Evolutionary conservation across 208 protist species (phyloP).

Genomic region (Leishmania braziliensis): DNA sequence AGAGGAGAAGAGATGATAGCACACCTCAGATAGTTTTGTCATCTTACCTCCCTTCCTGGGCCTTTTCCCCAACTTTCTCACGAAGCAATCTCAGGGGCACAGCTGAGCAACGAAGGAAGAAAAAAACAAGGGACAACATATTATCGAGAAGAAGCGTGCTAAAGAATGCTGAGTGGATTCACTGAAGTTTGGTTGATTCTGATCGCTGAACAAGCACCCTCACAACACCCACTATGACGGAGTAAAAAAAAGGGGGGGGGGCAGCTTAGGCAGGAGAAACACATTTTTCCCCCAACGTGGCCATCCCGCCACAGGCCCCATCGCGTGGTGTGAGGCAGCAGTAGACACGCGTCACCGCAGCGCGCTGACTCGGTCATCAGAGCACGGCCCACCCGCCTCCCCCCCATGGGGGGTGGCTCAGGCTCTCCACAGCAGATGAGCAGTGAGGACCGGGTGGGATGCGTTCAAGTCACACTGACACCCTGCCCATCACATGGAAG

Average conservation of each 20-base stretch:
- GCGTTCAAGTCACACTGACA: neutral
- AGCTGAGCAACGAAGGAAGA: neutral
- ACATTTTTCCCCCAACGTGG: neutral
- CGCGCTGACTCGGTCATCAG: neutral
- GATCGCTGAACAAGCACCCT: neutral
- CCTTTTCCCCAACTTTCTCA: neutral
- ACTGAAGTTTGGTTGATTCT: neutral
- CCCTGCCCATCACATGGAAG: neutral
- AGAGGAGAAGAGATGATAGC: neutral
- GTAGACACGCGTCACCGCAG: neutral
- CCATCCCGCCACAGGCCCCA: neutral
- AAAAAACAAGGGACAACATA: neutral
- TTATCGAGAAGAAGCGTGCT: neutral
- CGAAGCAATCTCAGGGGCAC: neutral
- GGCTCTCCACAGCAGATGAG: neutral
- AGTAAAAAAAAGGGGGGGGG: neutral
- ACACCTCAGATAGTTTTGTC: neutral
- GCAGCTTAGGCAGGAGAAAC: neutral
- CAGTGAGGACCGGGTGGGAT: neutral
- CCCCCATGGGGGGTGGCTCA: too few species aligned
- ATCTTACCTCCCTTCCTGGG: neutral
- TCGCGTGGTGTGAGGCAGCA: neutral
- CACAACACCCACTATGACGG: neutral
- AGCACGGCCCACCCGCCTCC: neutral
- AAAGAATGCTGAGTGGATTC: neutral